Percentiles rank a stretch among this genome's conserved stretches.
These are phyloP conservation scores for Nitzschia putrida DNA, from an alignment of 108 stramenopile species.

Conservation along the genomic window DNA sequence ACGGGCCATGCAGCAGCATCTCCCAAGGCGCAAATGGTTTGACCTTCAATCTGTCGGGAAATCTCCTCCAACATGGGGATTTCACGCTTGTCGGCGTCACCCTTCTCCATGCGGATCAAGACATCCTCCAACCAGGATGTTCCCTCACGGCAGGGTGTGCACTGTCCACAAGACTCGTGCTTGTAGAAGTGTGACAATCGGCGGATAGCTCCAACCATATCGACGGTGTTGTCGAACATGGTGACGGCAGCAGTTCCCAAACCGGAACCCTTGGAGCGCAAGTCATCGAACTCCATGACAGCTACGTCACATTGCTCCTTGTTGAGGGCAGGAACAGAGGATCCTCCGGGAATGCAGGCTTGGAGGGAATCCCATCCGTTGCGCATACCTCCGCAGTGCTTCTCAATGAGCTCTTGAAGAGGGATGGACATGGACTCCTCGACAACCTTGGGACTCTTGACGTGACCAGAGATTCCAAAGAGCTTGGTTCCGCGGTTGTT, in stretches of 20 bases:
- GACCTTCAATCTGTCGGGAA: conserved; percentile 98
- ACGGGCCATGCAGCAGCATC: conserved; percentile 99
- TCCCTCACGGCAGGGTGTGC: conserved; percentile 99
- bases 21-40: conserved; percentile 99
- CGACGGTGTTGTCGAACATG: conserved; percentile 98
- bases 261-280: conserved; percentile 90
- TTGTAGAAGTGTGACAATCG: conserved; percentile 99
- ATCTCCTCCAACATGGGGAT: conserved; percentile 99
- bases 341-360: conserved; percentile 99
- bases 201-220: conserved; percentile 99
- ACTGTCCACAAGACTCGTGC: conserved; percentile 99
- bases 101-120: conserved; percentile 95
- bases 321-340: conserved; percentile 97
- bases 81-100: conserved; percentile 98
- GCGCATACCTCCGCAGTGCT: conserved; percentile 98
- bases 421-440: conserved; percentile 99
- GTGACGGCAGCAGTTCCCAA: conserved; percentile 99
- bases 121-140: conserved; percentile 92
- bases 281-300: conserved; percentile 99
- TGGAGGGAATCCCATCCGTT: conserved; percentile 99
- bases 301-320: conserved; percentile 96
- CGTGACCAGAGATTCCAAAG: conserved; percentile 98
- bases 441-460: conserved; percentile 98
- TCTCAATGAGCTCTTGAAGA: conserved; percentile 96
- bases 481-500: conserved; percentile 99